Percentiles rank a stretch among this genome's conserved stretches.
These are phyloP conservation scores for Dictyostelium capitatum DNA, from an alignment of 78 protist genomes.

Conservation along the genomic window DNA sequence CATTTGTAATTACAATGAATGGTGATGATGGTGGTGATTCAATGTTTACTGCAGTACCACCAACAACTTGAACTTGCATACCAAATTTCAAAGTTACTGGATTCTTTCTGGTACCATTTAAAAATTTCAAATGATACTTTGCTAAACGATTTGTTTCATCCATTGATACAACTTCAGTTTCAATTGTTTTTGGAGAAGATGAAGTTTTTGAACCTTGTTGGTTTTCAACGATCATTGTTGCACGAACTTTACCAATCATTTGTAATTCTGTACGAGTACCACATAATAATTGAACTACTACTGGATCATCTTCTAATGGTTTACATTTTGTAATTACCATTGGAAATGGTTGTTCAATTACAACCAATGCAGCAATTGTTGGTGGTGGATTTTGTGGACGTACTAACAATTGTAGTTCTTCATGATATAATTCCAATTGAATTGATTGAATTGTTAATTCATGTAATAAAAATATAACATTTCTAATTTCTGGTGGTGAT, in stretches of 20 bases:
- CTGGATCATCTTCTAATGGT: constrained; percentile 83
- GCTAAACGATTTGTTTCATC: constrained; percentile 70
- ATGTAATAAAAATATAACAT: constrained; percentile 61
- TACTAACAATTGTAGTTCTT: constrained; percentile 64
- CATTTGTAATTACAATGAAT: constrained; percentile 89
- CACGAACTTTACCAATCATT: constrained; percentile 60
- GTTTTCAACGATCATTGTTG: constrained; percentile 81
- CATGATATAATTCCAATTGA: constrained; percentile 80
- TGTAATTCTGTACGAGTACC: constrained; percentile 76
- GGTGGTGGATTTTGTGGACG: constrained; percentile 78
- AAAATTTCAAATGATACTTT: constrained; percentile 75
- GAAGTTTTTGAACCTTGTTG: constrained; percentile 66
- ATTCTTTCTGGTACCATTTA: constrained; percentile 84
- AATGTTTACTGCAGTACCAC: constrained; percentile 79
- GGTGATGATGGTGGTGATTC: constrained; percentile 82
- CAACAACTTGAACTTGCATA: constrained; percentile 81
- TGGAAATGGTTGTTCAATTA: constrained; percentile 85
- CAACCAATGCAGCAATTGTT: constrained; percentile 77
- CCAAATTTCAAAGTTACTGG: constrained; percentile 82
- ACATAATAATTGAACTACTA: constrained; percentile 73
- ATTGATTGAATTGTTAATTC: constrained; percentile 75
- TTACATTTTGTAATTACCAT: constrained; percentile 82
- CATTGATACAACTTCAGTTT: constrained; percentile 77
- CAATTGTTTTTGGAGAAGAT: constrained; percentile 72
- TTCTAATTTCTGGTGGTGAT: constrained; percentile 64